Base-by-base conservation (phyloP, 1,284 basidiomycete genomes). In the Ceratobasidium sp. region DNA sequence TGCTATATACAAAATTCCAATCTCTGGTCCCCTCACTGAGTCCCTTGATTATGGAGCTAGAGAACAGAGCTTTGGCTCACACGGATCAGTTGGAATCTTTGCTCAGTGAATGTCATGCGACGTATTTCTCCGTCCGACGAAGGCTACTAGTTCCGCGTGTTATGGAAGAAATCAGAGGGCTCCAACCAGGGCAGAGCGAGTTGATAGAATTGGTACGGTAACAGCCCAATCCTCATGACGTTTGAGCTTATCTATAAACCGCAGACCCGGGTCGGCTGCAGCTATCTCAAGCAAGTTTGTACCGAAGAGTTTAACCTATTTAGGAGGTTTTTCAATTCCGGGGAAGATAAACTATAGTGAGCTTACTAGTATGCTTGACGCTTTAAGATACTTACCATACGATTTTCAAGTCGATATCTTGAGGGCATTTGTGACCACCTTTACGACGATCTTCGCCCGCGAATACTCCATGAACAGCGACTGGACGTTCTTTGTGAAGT, bases 361-460 rank as follows among this genome's bases (percentile, higher is more conserved):
- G 94, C 90, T 3, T 7, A 23, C 4, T n/a, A n/a, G n/a, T n/a
- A n/a, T n/a, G n/a, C n/a, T n/a, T n/a, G n/a, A n/a, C 55, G 56
- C 20, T 53, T 53, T 53, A 53, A 46, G 56, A 66, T 10, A 33
- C 39, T n/a, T 64, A 23, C 33, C n/a, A 42, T 26, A 6, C n/a
- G 39, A 44, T n/a, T 64, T 73, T 64, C 9, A 83, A 97, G 95
- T 82, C 89, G 91, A 78, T 98, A 95, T 85, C 89, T 98, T 28
- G 96, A 97, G 86, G 91, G 89, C 5, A 88, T 98, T 0, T 98
- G 96, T 82, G 97, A 98, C 85, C 91, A 96, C 82, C 90, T 98
- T 33, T 97, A 97, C 83, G 97, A 98, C 84, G 94, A 97, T 81
- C 90, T 98, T 2, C 93, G 97, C 1, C 97, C 97, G 4, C 92